Base-by-base conservation (phyloP, 352 stramenopile species). In the Phytophthora macrochlamydospora region DNA sequence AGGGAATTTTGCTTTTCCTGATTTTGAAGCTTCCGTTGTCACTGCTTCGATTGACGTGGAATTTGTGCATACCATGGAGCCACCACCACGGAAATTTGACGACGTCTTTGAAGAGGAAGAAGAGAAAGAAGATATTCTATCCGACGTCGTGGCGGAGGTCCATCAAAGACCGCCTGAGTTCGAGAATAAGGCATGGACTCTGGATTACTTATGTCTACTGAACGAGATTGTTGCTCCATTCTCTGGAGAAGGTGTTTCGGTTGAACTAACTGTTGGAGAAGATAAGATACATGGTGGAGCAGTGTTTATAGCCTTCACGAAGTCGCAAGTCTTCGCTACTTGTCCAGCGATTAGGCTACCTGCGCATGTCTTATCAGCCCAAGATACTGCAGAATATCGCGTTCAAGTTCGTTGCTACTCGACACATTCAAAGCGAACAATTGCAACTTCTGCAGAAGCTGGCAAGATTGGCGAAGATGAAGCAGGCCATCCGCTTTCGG, bases 1-100 rank as follows among this genome's bases (percentile, higher is more conserved):
- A 29, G 81, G 75, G 1, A 76, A 59, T 0, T 90, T 83, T 73
- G 50, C 58, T 9, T 90, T 92, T 53, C 68, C 62, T 30, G 63
- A 72, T 11, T 75, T 74, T 29, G 58, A 62, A 28, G 65, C 71
- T 31, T 56, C 78, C 7, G 64, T 73, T 28, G 53, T 86, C 14
- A 62, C 63, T 9, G 73, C 71, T 18, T 83, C 72, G 0, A 42
- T 83, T 35, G 28, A 56, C 7, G 57, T 83, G 12, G 69, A 83
- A 24, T 70, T 75, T 28, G 59, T 81, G 9, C 38, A 69, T 42
- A 32, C 67, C 9, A 37, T 56, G 9, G 14, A 55, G 13, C 32
- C 44, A 35, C 54, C 42, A 43, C 2, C 31, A 38, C 14, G 50
- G n/a, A 29, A 29, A 31, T 45, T n/a, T 0, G 45, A 62, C 29